Evolutionary conservation across 148 eudicot species (phyloP).

Genomic region (Euryodendron excelsum): DNA sequence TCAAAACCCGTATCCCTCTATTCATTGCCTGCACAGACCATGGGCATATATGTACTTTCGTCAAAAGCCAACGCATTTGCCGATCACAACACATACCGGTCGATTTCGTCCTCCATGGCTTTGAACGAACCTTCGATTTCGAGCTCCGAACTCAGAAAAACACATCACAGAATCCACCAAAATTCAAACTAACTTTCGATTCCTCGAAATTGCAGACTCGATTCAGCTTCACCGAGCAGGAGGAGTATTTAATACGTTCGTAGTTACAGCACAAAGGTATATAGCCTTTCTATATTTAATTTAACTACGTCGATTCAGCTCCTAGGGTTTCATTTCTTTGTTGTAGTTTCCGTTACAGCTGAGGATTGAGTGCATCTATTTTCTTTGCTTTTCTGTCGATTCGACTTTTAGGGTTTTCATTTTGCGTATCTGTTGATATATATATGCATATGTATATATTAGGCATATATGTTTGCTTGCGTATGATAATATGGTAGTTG

Average conservation of each 20-base stretch:
- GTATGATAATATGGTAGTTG: background rate
- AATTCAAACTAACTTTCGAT: background rate
- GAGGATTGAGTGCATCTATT: background rate
- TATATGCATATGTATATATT: background rate
- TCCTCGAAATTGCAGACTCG: background rate
- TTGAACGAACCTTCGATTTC: constrained; percentile 1
- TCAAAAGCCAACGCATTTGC: background rate
- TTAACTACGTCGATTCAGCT: background rate
- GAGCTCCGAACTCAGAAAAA: background rate
- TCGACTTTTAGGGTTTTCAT: constrained; percentile 6
- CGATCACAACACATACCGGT: background rate
- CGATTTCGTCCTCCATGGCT: constrained; percentile 12
- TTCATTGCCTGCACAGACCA: background rate
- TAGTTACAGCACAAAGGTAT: background rate
- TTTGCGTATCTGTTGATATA: too few relatives aligned
- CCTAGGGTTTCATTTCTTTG: background rate
- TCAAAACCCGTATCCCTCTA: background rate
- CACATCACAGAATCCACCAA: constrained; percentile 14
- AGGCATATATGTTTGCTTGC: background rate
- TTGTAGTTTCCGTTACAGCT: constrained; percentile 1
- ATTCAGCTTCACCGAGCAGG: background rate
- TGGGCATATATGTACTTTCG: background rate
- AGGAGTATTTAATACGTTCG: background rate
- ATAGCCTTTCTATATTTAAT: background rate
- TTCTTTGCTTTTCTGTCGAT: background rate